These are phyloP conservation scores for Hypoxylon sp. DNA, from an alignment of 2,329 filamentous ascomycete genomes.

Conservation along the genomic window DNA sequence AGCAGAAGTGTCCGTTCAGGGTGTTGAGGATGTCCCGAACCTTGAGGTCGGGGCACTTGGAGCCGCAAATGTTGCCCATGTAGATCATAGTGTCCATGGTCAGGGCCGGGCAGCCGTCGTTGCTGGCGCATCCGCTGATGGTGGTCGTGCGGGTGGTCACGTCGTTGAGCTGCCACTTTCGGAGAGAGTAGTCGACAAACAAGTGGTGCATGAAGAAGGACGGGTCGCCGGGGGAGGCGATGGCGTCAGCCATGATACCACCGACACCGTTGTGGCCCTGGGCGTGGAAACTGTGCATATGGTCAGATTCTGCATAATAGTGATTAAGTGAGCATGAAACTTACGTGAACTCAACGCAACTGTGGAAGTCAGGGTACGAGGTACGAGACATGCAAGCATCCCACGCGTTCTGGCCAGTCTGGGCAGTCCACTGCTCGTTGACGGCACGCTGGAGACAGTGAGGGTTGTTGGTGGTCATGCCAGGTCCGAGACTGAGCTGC, in stretches of 20 bases:
- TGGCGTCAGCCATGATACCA: conserved; percentile 46
- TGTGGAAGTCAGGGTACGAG: conserved; percentile 44
- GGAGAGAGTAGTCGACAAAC: conserved; percentile 45
- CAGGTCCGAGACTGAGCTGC: conserved; percentile 40
- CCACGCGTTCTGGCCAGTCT: conserved; percentile 41
- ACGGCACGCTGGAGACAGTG: conserved; percentile 48
- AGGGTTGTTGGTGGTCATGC: conserved; percentile 40
- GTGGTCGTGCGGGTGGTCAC: conserved; percentile 36
- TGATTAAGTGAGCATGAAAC: conserved; percentile 11
- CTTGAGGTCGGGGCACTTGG: conserved; percentile 43
- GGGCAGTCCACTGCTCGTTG: conserved; percentile 40
- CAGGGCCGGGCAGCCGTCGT: conserved; percentile 40
- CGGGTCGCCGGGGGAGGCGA: conserved; percentile 45
- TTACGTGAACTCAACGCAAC: conserved; percentile 45
- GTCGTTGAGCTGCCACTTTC: conserved; percentile 43
- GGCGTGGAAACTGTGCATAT: conserved; percentile 43
- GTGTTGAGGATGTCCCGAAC: conserved; percentile 43
- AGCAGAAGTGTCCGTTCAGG: conserved; percentile 41
- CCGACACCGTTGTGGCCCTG: conserved; percentile 48
- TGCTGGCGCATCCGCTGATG: conserved; percentile 45
- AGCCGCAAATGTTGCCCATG: conserved; percentile 40
- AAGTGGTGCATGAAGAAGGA: conserved; percentile 49
- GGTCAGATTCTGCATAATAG: background rate
- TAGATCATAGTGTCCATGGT: conserved; percentile 44
- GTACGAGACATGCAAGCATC: conserved; percentile 40